Evolutionary conservation across 2,329 filamentous ascomycete genomes (phyloP), one percentile per base, ranked within the genome.

Genomic region (Podosphaera xanthii): DNA sequence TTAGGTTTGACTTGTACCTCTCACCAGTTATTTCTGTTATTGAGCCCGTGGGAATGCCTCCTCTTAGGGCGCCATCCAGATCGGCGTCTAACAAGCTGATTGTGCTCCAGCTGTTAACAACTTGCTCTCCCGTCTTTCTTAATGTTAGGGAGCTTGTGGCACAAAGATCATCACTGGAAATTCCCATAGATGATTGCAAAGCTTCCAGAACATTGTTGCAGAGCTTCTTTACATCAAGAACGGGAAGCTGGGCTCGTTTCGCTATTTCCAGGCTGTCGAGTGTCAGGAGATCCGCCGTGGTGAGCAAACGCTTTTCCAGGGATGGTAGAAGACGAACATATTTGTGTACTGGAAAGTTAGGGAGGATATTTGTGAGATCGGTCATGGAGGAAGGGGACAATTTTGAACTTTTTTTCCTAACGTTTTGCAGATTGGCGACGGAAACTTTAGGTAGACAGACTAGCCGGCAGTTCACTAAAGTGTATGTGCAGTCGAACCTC

Each of bases 11-110:
- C 22, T 56, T 62, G 48, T 69, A 82, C 82, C 88, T 94, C 74
- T 97, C 92, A 60, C 92, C 92, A 1, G 88, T 86, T 61, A 98
- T 77, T 70, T 98, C 92, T 6, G 87, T 89, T 67, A 98, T 75
- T 71, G 85, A 84, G 54, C 89, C 86, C 2, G 82, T 77, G 0
- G 85, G 86, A 59, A 97, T 78, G 30, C 92, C 92, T 55, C 90
- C 91, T 61, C 79, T 80, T 46, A 97, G 76, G 2, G 78, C 73
- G 46, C 68, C 69, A 70, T 98, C 91, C 38, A 98, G 75, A 44
- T 72, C 71, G 57, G 78, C 74, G 70, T 94, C 87, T 50, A 96
- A 77, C 0, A 87, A 94, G 73, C 85, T 94, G 71, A 97, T 87
- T 54, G 73, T 75, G 50, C 71, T 73, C 75, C 76, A 81, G 52